These are phyloP conservation scores for Scleroderma bovista DNA, from an alignment of 768 basidiomycete genomes.

Conservation along the genomic window DNA sequence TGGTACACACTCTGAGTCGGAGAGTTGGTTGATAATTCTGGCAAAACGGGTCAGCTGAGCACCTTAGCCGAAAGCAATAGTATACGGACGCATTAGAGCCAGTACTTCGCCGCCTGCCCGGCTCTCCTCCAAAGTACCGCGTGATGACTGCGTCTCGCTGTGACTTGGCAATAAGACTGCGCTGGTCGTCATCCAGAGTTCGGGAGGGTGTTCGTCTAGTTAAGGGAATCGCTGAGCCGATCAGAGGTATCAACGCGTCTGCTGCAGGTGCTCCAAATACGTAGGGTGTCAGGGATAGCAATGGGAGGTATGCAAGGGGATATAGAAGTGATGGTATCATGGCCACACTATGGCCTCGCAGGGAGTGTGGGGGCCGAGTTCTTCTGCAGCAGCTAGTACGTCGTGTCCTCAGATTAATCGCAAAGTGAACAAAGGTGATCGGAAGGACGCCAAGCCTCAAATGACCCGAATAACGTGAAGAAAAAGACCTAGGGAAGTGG, in stretches of 20 bases:
- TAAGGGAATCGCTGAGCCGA: conserved; percentile 19
- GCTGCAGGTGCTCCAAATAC: conserved; percentile 12
- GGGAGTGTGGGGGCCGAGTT: neutral
- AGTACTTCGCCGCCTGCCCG: conserved; percentile 34
- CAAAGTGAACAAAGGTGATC: neutral
- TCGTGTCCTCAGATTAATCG: too few relatives aligned
- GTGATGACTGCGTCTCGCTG: conserved; percentile 37
- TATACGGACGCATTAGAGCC: conserved; percentile 48
- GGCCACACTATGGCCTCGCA: neutral
- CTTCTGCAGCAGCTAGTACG: too few relatives aligned
- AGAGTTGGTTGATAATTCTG: conserved; percentile 59
- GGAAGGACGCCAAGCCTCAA: neutral
- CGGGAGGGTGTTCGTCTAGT: conserved; percentile 9
- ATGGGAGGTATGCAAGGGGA: conserved; percentile 7
- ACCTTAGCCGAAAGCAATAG: neutral
- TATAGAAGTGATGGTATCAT: conserved; percentile 13
- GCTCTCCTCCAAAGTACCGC: conserved; percentile 41
- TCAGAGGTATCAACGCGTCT: neutral
- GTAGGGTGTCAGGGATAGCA: conserved; percentile 9
- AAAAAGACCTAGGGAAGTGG: too few relatives aligned
- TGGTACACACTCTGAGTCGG: conserved; percentile 51
- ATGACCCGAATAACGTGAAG: neutral
- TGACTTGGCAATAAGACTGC: conserved; percentile 32
- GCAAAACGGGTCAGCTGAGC: neutral
- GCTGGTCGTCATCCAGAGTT: conserved; percentile 3